These are phyloP conservation scores for Scheffersomyces stambukii DNA, from an alignment of 1,139 yeast genomes.

Conservation along the genomic window DNA sequence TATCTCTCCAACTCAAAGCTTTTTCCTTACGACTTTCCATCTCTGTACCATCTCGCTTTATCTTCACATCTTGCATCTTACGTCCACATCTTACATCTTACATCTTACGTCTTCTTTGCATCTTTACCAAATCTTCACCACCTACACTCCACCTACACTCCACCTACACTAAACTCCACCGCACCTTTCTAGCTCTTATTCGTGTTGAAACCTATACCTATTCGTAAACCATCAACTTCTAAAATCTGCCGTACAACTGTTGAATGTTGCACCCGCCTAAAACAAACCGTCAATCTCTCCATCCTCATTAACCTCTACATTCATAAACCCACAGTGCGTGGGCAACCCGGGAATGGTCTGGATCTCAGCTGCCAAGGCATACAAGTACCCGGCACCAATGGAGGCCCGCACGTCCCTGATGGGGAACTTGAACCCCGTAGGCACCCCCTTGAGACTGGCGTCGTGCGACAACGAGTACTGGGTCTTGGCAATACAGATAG, in stretches of 20 bases:
- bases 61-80: no score
- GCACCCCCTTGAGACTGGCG: conserved; percentile 90
- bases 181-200: conserved; percentile 5
- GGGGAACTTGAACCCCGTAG: conserved; percentile 91
- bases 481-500: conserved; percentile 96
- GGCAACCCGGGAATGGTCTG: conserved; percentile 98
- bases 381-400: conserved; percentile 94
- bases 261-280: conserved; percentile 33
- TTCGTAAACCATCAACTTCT: no score
- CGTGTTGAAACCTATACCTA: conserved; percentile 1
- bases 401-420: conserved; percentile 92
- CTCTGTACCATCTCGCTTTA: no score
- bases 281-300: conserved; percentile 96
- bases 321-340: conserved; percentile 95
- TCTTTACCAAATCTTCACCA: not conserved
- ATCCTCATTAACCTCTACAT: conserved; percentile 87
- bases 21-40: no score
- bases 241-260: no score
- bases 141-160: not conserved
- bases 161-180: conserved; percentile 1
- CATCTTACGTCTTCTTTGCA: no score
- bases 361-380: conserved; percentile 95
- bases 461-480: conserved; percentile 96
- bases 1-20: no score
- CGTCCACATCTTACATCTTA: no score